Percentiles rank a stretch among this genome's conserved stretches.
These are phyloP conservation scores for Cyathus striatus DNA, from an alignment of 768 basidiomycete species.

Conservation along the genomic window DNA sequence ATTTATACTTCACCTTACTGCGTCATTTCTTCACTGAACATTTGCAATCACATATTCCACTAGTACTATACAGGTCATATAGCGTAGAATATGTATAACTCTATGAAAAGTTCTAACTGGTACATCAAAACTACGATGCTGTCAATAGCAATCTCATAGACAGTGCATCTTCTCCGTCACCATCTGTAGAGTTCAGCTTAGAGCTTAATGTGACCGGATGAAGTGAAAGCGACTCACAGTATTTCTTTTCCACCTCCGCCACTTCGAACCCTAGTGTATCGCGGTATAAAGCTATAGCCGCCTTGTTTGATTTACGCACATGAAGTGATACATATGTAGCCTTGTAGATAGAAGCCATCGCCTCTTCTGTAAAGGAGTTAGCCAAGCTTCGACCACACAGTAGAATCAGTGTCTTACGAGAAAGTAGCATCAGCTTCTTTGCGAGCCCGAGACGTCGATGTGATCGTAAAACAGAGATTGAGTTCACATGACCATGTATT, in stretches of 20 bases:
- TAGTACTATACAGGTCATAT: too few relatives aligned
- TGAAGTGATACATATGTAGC: constrained; percentile 85
- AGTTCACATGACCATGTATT: constrained; percentile 90
- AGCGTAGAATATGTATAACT: too few relatives aligned
- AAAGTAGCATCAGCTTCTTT: constrained; percentile 90
- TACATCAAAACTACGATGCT: too few relatives aligned
- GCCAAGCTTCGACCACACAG: not conserved
- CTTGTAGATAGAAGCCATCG: constrained; percentile 85
- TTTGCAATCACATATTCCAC: too few relatives aligned
- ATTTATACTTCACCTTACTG: too few relatives aligned
- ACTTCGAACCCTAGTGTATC: constrained; percentile 90
- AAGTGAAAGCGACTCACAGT: constrained; percentile 57
- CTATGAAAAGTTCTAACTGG: too few relatives aligned
- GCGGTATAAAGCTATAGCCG: constrained; percentile 82
- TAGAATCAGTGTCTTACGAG: constrained; percentile 53
- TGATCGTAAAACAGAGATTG: constrained; percentile 88
- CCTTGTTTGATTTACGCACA: constrained; percentile 92
- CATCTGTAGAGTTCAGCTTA: constrained; percentile 44
- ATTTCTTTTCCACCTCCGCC: constrained; percentile 79
- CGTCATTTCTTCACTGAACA: too few relatives aligned
- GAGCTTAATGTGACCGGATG: not conserved
- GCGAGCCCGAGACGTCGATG: constrained; percentile 90
- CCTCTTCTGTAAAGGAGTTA: constrained; percentile 58
- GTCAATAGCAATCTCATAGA: constrained; percentile 59
- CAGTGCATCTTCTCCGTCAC: constrained; percentile 84